Conservation (phyloP, 2,329 filamentous ascomycete genomes). For the Cordyceps militaris region DNA sequence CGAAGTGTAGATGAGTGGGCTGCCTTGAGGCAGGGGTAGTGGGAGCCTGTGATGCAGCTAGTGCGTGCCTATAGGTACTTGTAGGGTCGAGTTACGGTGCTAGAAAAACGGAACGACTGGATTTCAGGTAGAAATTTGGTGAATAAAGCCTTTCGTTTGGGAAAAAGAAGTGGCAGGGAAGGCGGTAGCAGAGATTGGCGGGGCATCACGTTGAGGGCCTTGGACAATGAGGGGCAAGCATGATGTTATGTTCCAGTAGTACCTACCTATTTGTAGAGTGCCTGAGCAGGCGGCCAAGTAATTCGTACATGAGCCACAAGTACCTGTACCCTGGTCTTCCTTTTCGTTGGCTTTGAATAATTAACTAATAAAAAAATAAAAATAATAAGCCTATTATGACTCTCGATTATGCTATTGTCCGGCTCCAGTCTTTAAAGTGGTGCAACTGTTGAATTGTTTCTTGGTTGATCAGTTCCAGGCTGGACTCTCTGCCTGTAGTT, state of each 20-base stretch:
- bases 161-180: constrained; percentile 1
- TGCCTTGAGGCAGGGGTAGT: neutral
- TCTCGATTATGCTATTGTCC: neutral
- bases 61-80: too few relatives aligned
- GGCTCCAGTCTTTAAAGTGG: neutral
- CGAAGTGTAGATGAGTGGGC: neutral
- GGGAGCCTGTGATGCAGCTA: neutral
- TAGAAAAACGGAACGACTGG: neutral
- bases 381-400: neutral
- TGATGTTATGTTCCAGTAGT: too few relatives aligned
- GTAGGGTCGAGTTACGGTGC: neutral
- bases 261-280: too few relatives aligned
- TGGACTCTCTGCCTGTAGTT: too few relatives aligned
- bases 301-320: neutral
- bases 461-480: neutral
- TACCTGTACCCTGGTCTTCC: neutral
- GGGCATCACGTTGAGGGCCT: constrained; percentile 4
- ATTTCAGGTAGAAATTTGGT: neutral
- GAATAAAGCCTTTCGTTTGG: neutral
- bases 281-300: neutral
- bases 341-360: neutral
- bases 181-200: neutral
- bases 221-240: constrained; percentile 11
- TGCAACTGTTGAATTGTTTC: neutral
- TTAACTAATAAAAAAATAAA: too few relatives aligned